phyloP scores from a whole-genome alignment of 1,284 basidiomycete genomes.

The Leucoagaricus sp. region DNA sequence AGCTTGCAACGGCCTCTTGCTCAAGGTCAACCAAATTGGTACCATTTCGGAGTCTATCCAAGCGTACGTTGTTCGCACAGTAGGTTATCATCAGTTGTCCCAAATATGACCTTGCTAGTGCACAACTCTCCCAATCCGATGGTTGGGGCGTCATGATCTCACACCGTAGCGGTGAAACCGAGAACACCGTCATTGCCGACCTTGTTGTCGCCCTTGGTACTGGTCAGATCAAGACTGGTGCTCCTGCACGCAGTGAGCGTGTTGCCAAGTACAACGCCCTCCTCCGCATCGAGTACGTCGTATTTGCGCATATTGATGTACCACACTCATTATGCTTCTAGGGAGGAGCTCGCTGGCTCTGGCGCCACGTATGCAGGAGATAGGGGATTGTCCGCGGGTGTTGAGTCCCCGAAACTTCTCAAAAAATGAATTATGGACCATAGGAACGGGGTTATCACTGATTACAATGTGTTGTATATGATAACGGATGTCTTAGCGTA shows the following conservation, averaged over 20 bases:
- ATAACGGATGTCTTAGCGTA: too few species aligned
- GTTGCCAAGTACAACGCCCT: conserved; percentile 93
- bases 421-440: too few species aligned
- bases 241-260: conserved; percentile 91
- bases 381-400: conserved; percentile 81
- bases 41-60: conserved; percentile 99
- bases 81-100: conserved; percentile 12
- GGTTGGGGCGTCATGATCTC: conserved; percentile 99
- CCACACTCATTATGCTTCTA: conserved; percentile 33
- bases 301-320: conserved; percentile 30
- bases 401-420: too few species aligned
- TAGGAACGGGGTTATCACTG: too few species aligned
- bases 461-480: too few species aligned
- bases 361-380: conserved; percentile 74
- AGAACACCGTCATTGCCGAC: conserved; percentile 97
- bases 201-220: conserved; percentile 92
- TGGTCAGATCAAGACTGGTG: conserved; percentile 99
- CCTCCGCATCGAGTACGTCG: conserved; percentile 90
- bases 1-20: conserved; percentile 97
- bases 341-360: conserved; percentile 75
- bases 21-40: conserved; percentile 99
- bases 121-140: conserved; percentile 94
- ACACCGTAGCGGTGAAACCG: conserved; percentile 97
- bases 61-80: conserved; percentile 61
- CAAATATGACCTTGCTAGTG: conserved; percentile 48